A percentile compares a stretch with the other conserved stretches of the same genome.
Conservation (phyloP, 1,284 basidiomycete genomes). For the Ganoderma resinaceum region DNA sequence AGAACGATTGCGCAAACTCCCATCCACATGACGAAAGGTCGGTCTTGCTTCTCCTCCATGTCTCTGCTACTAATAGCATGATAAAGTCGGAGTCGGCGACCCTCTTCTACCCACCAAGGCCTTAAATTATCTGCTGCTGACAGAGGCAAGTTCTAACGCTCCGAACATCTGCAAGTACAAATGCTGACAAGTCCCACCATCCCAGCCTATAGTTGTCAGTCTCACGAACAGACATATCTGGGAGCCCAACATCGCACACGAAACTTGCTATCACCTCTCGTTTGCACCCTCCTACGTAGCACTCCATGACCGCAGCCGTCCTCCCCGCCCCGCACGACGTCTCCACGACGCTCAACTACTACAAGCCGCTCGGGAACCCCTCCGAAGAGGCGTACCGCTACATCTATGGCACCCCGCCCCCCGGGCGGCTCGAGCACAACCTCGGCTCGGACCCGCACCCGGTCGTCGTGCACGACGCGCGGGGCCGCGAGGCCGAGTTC, state of each 20-base stretch:
- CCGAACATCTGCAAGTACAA: not conserved
- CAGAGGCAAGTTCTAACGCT: not conserved
- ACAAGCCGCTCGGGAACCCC: slow-evolving; percentile 28
- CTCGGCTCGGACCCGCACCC: slow-evolving; percentile 35
- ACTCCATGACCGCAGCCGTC: slow-evolving; percentile 11
- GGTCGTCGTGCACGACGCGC: slow-evolving; percentile 37
- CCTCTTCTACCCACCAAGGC: not conserved
- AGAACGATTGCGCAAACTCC: slow-evolving; percentile 21
- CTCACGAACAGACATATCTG: not conserved
- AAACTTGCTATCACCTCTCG: not conserved
- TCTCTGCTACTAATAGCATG: not conserved
- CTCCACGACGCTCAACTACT: slow-evolving; percentile 36
- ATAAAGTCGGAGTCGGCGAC: not conserved
- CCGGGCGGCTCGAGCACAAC: slow-evolving; percentile 34
- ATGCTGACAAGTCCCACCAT: slow-evolving; percentile 1
- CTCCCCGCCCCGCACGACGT: slow-evolving; percentile 33
- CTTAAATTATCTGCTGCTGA: not conserved
- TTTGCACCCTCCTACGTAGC: not conserved
- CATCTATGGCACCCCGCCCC: slow-evolving; percentile 33
- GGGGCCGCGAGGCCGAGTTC: slow-evolving; percentile 37
- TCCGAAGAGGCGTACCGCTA: slow-evolving; percentile 36
- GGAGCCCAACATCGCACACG: not conserved
- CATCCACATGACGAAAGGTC: slow-evolving; percentile 13
- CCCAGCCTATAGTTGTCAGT: not conserved
- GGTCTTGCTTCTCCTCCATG: not conserved